These are phyloP conservation scores for Poteriospumella lacustris DNA, from an alignment of 108 stramenopile genomes.

Conservation along the genomic window DNA sequence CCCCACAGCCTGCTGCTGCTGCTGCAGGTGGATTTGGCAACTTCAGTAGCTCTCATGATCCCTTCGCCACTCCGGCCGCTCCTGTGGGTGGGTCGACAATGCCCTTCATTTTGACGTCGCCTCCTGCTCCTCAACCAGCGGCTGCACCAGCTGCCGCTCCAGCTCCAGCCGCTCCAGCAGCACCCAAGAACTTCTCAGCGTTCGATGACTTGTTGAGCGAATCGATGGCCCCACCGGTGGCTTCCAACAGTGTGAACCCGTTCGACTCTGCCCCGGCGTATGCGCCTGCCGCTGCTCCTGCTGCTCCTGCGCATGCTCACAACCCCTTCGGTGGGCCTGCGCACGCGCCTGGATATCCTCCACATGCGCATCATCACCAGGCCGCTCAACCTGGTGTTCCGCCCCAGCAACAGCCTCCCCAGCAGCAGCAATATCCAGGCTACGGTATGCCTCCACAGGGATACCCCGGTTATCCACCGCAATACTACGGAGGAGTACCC, in stretches of 20 bases:
- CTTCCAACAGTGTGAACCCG: background rate
- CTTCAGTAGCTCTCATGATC: background rate
- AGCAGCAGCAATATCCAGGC: constrained; percentile 12
- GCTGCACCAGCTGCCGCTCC: background rate
- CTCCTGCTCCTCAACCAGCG: background rate
- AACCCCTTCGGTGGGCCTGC: background rate
- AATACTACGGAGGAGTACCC: background rate
- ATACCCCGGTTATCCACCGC: background rate
- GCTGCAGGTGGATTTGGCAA: background rate
- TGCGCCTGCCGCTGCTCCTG: background rate
- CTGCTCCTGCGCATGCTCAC: background rate
- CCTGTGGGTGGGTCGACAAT: background rate
- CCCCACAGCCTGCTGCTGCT: background rate
- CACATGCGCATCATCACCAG: background rate
- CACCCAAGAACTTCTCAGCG: background rate
- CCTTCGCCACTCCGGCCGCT: background rate
- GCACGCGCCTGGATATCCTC: background rate
- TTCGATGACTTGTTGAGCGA: background rate
- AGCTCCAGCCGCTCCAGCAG: background rate
- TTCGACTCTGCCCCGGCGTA: background rate
- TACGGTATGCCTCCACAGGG: background rate
- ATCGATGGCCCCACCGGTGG: background rate
- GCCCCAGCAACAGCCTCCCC: too few relatives aligned
- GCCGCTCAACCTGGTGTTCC: background rate
- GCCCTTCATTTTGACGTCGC: background rate